Base-by-base conservation (phyloP, 2,329 filamentous ascomycete species). In the Monosporascus sp. region DNA sequence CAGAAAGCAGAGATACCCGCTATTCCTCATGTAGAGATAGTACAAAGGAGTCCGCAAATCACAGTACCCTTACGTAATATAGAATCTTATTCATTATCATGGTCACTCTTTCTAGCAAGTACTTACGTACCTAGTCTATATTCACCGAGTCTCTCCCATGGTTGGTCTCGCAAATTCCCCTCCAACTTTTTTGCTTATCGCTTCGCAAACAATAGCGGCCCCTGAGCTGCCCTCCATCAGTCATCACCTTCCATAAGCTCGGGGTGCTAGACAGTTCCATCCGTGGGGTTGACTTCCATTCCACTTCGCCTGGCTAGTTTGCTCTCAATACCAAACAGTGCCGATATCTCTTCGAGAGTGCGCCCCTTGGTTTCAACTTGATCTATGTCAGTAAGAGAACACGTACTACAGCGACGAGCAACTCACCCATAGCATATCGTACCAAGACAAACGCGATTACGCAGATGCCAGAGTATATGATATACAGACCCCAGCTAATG, bases 401-500 rank as follows among this genome's bases (percentile, higher is more conserved):
- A 38, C 44, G 14, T 36, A 34, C 17, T 22, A 18, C 2, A 25
- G 5, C 3, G 7, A 15, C 11, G 2, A 2, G 25, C 17, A 15
- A 14, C 54, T 58, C 53, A 62, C 58, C 57, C 47, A 61, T 57
- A 9, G 57, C 57, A 37, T 61, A 66, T 50, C 62, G 61, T 15
- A 62, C 62, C 34, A 64, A 66, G 2, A 64, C 8, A 22, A 66
- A 63, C 8, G 61, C 62, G 8, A 62, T 38, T 5, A 65, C 55
- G 17, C 62, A 63, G 17, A 65, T 63, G 22, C 54, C 57, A 6
- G 60, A 58, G 31, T 63, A 55, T 24, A 64, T 61, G 18, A 64
- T 54, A 36, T 65, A 65, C 6, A 66, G 49, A 1, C 63, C 62
- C 60, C 61, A 65, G 5, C 60, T 59, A 17, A 63, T 64, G 62